Evolutionary conservation across 78 protist species (phyloP), one percentile per base, ranked within the genome.

Genomic region (Dictyostelium firmibasis): DNA sequence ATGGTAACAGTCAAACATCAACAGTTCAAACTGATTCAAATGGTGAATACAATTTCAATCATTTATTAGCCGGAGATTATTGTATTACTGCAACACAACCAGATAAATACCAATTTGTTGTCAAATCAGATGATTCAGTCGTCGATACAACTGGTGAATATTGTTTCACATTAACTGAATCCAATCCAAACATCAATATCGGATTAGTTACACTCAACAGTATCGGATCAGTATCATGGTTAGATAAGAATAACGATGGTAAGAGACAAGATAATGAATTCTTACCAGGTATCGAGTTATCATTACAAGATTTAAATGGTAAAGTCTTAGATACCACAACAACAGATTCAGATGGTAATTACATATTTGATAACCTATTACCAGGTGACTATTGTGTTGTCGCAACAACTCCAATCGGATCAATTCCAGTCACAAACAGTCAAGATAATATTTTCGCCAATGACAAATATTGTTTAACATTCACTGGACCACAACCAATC

Each of bases 171-270:
- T 27, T 76, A 27, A 76, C 1, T 20, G 4, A 10, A 76, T 10
- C 16, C 25, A 76, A 41, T 23, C 25, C 13, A 10, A 76, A 76
- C 41, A 41, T 76, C 57, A 76, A 76, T 23, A 11, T 9, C 4
- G 82, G 82, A 13, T 41, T 76, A 41, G 18, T 76, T 76, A 53
- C 82, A 76, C 23, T 76, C 3, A 29, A 41, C 6, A 41, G 44
- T 5, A 14, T 76, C 41, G 82, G 82, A 20, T 14, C 18, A 38
- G 27, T 38, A n/a, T 44, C 50, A 25, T 83, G 64, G 57, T 23
- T 60, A 2, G 88, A 83, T 67, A 33, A 31, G 25, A 41, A 83
- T 41, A 31, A 47, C 31, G 79, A 83, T 38, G 86, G 86, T 60
- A 10, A 18, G 13, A 81, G 47, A 35, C 57, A 81, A 14, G 20